phyloP scores from a whole-genome alignment of 1,284 basidiomycete species.

The Mycena sp. region DNA sequence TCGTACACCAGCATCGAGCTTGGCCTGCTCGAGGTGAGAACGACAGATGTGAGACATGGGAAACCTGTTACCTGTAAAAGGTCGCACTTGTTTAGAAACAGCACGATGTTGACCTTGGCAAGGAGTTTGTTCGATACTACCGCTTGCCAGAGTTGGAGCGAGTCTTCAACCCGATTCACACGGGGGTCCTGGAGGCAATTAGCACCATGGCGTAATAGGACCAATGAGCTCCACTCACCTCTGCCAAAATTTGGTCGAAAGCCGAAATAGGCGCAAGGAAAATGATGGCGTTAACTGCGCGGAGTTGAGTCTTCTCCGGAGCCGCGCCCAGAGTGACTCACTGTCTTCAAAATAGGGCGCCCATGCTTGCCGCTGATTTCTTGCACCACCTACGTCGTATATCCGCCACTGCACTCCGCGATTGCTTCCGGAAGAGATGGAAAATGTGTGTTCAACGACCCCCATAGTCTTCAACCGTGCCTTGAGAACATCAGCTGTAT shows the following conservation, averaged over 20 bases:
- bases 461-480: conserved; percentile 80
- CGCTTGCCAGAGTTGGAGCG: conserved; percentile 72
- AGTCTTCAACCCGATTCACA: conserved; percentile 82
- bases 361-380: conserved; percentile 82
- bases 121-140: conserved; percentile 77
- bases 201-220: background rate
- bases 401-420: conserved; percentile 77
- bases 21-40: conserved; percentile 43
- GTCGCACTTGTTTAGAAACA: conserved; percentile 85
- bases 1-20: conserved; percentile 78
- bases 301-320: conserved; percentile 1
- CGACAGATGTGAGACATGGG: conserved; percentile 4
- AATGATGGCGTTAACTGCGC: conserved; percentile 80
- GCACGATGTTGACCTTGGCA: conserved; percentile 72
- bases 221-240: conserved; percentile 62
- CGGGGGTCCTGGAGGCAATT: conserved; percentile 59
- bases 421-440: conserved; percentile 65
- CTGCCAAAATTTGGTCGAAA: conserved; percentile 82
- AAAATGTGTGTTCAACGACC: conserved; percentile 79
- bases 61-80: conserved; percentile 62
- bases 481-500: conserved; percentile 75
- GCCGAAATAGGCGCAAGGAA: conserved; percentile 86
- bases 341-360: conserved; percentile 86
- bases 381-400: conserved; percentile 83
- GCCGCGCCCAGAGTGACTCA: conserved; percentile 48